Base-by-base conservation (phyloP, 352 stramenopile genomes). In the Globisporangium irregulare region DNA sequence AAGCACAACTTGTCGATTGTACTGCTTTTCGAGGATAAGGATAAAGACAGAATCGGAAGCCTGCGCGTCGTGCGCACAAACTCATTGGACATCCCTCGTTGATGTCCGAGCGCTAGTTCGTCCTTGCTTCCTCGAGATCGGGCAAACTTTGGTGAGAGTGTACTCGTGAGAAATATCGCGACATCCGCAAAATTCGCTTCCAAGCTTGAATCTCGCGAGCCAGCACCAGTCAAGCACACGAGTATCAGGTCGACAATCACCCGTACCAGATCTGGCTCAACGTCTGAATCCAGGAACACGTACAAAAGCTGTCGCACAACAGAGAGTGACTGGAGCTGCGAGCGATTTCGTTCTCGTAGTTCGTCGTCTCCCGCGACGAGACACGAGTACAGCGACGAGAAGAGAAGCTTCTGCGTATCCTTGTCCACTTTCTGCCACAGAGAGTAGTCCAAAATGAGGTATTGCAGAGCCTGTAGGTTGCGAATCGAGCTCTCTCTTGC, bases 381-480 rank as follows among this genome's bases (percentile, higher is more conserved):
- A 27, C 74, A 88, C 15, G 77, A 78, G 60, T 93, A 93, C 14
- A 93, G 73, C 27, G 81, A 71, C 32, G 82, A 89, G 57, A 91
- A 93, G 2, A 93, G 73, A 7, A 80, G 56, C 25, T 82, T 79
- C 15, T 86, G 74, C 7, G 76, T 86, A 15, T 73, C 61, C 4
- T 54, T 68, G 3, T 73, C 43, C 0, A 76, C 74, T 66, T 81
- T 80, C 59, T 88, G 73, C 85, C 85, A 93, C 10, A 93, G 72
- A 1, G 78, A 87, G 48, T 89, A 87, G 59, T 93, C 85, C 55
- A 93, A 65, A 32, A 91, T 76, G 62, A 91, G 91, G 46, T 93
- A 76, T 59, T 93, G 85, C 18, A 91, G 67, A 9, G 82, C 85
- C 43, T 87, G 73, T 14, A 91, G 69, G 67, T 89, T 90, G 8